Conservation (phyloP, 352 stramenopile species). For the Salisapilia sapeloensis region DNA sequence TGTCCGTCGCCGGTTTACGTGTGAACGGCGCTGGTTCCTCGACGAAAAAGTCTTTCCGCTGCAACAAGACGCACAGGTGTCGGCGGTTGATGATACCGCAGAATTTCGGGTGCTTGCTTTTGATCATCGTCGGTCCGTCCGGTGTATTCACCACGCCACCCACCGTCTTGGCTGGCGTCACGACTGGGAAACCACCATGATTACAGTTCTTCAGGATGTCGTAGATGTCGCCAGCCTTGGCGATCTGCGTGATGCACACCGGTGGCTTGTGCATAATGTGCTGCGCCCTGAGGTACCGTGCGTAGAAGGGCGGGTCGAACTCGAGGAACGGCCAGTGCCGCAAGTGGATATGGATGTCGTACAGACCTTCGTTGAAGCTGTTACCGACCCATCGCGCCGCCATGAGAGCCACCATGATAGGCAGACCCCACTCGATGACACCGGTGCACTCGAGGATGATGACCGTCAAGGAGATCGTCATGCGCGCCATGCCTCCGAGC, state of each 20-base stretch:
- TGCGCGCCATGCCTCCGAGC: slow-evolving; percentile 91
- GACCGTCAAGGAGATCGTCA: slow-evolving; percentile 98
- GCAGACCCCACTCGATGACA: slow-evolving; percentile 96
- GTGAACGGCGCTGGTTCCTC: slow-evolving; percentile 66
- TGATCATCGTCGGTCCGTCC: slow-evolving; percentile 6
- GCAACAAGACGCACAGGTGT: slow-evolving; percentile 59
- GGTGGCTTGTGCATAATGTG: slow-evolving; percentile 66
- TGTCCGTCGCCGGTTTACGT: slow-evolving; percentile 51
- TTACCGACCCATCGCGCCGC: slow-evolving; percentile 93
- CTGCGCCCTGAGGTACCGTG: slow-evolving; percentile 45
- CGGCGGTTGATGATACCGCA: slow-evolving; percentile 58
- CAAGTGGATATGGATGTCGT: slow-evolving; percentile 98
- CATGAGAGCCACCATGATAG: slow-evolving; percentile 97
- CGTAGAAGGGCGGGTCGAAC: slow-evolving; percentile 82
- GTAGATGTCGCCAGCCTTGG: slow-evolving; percentile 64
- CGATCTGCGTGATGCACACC: slow-evolving; percentile 45
- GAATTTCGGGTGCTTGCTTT: slow-evolving; percentile 27
- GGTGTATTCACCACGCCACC: slow-evolving; percentile 12
- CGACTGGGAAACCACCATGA: slow-evolving; percentile 61
- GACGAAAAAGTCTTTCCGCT: slow-evolving; percentile 76
- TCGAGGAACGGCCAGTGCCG: slow-evolving; percentile 95
- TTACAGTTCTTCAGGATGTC: slow-evolving; percentile 49
- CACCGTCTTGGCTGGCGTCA: slow-evolving; percentile 20
- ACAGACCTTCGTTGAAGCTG: slow-evolving; percentile 96
- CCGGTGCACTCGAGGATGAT: slow-evolving; percentile 98